These are phyloP conservation scores for Eutrema salsugineum DNA, from an alignment of 441 rosid genomes.

Conservation along the genomic window DNA sequence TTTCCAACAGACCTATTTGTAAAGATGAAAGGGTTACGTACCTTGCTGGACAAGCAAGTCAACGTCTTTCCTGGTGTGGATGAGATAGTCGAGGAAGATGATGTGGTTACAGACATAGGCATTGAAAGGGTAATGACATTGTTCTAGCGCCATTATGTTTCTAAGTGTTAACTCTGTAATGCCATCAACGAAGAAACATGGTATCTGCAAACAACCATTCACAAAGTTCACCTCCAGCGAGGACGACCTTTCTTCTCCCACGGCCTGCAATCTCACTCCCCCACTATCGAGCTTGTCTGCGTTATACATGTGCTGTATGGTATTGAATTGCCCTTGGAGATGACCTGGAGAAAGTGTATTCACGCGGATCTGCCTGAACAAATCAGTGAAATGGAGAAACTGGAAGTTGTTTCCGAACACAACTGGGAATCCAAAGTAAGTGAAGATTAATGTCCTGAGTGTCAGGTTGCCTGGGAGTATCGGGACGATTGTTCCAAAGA, in stretches of 20 bases:
- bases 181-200: neutral
- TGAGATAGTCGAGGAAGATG: neutral
- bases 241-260: neutral
- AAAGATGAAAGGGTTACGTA: no score
- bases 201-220: neutral
- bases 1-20: no score
- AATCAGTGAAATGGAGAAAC: constrained; percentile 15
- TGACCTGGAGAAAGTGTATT: neutral
- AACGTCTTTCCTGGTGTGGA: neutral
- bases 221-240: neutral
- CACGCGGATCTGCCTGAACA: neutral
- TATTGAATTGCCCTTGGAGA: neutral
- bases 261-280: neutral
- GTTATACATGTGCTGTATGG: neutral
- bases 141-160: constrained; percentile 19
- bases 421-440: no score
- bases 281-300: neutral
- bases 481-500: neutral
- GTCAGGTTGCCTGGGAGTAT: rapidly evolving
- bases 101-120: neutral
- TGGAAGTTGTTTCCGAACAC: neutral
- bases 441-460: no score
- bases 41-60: constrained; percentile 2
- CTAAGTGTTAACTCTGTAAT: neutral
- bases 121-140: neutral